These are phyloP conservation scores for Thelonectria olida DNA, from an alignment of 2,329 filamentous ascomycete genomes.

Conservation along the genomic window DNA sequence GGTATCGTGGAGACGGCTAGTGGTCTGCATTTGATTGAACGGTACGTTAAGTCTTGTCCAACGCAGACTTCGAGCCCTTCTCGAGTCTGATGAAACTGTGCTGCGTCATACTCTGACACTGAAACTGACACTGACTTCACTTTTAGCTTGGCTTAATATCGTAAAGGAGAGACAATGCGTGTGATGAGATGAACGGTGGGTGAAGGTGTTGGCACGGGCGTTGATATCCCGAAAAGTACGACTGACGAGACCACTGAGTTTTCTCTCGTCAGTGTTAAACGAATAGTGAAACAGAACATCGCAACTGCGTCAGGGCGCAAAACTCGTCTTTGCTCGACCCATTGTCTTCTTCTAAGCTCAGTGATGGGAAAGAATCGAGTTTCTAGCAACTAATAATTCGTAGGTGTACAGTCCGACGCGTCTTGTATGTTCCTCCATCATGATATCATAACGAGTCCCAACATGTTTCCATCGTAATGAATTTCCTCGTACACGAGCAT, in stretches of 20 bases:
- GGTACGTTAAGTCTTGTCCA: conserved; percentile 63
- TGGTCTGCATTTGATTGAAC: conserved; percentile 94
- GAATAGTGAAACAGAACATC: conserved; percentile 4
- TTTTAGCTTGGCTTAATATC: conserved; percentile 15
- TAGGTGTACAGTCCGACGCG: background rate
- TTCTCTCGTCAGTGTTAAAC: conserved; percentile 8
- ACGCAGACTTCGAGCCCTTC: background rate
- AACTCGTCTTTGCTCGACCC: background rate
- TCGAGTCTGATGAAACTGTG: background rate
- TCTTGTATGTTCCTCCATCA: background rate
- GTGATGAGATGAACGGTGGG: conserved; percentile 2
- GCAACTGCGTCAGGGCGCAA: background rate
- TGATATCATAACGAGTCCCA: background rate
- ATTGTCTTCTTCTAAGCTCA: background rate
- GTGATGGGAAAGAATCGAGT: background rate
- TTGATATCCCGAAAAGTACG: conserved; percentile 25
- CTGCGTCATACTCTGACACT: background rate
- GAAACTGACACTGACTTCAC: background rate
- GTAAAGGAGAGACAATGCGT: conserved; percentile 17
- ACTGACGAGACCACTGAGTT: conserved; percentile 7
- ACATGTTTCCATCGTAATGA: background rate
- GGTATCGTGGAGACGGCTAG: conserved; percentile 90
- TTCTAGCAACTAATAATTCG: background rate
- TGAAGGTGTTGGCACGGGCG: conserved; percentile 5
- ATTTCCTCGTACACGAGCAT: background rate